Percentiles rank a stretch among this genome's conserved stretches.
phyloP scores from a whole-genome alignment of 2,329 filamentous ascomycete species.

The Phyllosticta paracitricarpa region DNA sequence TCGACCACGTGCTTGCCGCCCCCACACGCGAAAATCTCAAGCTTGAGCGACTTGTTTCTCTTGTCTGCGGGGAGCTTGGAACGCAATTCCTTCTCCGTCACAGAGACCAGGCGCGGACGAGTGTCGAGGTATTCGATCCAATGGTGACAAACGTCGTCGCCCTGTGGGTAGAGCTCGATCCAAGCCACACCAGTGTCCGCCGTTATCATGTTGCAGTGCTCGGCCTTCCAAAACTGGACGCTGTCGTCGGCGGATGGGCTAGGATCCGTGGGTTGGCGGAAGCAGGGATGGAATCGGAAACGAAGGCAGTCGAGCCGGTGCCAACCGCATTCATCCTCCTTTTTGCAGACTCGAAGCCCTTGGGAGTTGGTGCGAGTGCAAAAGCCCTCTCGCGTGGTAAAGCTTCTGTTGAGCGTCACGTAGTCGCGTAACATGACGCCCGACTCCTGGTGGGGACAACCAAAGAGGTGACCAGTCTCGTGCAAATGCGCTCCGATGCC shows the following conservation, averaged over 20 bases:
- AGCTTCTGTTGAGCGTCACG: slow-evolving; percentile 71
- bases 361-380: slow-evolving; percentile 79
- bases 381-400: slow-evolving; percentile 70
- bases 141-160: slow-evolving; percentile 67
- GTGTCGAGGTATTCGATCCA: slow-evolving; percentile 72
- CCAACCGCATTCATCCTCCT: slow-evolving; percentile 81
- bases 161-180: slow-evolving; percentile 70
- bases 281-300: slow-evolving; percentile 84
- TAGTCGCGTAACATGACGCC: slow-evolving; percentile 94
- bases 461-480: slow-evolving; percentile 82
- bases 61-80: slow-evolving; percentile 61
- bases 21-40: slow-evolving; percentile 67
- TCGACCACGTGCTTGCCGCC: slow-evolving; percentile 65
- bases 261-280: slow-evolving; percentile 69
- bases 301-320: slow-evolving; percentile 81
- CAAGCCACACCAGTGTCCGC: slow-evolving; percentile 76
- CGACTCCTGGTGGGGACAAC: slow-evolving; percentile 77
- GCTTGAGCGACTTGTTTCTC: slow-evolving; percentile 56
- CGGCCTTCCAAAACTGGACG: slow-evolving; percentile 77
- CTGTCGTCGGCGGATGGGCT: slow-evolving; percentile 53
- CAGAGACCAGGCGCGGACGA: slow-evolving; percentile 58
- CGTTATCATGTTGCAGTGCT: slow-evolving; percentile 65
- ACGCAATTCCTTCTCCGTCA: slow-evolving; percentile 68
- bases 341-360: slow-evolving; percentile 60
- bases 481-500: slow-evolving; percentile 90